Percentiles rank a stretch among this genome's conserved stretches.
phyloP scores from a whole-genome alignment of 2,329 filamentous ascomycete genomes.

The Bipolaris bicolor region DNA sequence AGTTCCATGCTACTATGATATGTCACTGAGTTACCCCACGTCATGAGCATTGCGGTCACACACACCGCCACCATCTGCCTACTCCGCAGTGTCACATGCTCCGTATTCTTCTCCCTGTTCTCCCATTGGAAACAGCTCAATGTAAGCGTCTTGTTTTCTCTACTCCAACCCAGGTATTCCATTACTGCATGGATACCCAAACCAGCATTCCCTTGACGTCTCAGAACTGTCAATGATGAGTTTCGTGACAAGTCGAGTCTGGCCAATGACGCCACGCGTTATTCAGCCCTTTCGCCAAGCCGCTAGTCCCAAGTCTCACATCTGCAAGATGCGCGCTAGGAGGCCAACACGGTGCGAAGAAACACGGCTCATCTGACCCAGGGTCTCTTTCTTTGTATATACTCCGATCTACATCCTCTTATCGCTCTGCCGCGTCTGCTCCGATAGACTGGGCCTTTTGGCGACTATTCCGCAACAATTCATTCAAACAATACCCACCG shows the following conservation, averaged over 20 bases:
- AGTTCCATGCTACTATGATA: neutral
- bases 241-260: neutral
- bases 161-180: neutral
- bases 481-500: neutral
- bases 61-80: neutral
- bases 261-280: conserved; percentile 12
- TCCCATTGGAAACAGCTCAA: neutral
- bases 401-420: conserved; percentile 6
- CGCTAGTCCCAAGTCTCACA: conserved; percentile 11
- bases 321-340: conserved; percentile 8
- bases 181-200: neutral
- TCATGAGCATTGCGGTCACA: neutral
- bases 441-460: neutral
- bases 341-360: conserved; percentile 25
- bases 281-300: conserved; percentile 11
- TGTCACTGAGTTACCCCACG: neutral
- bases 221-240: neutral
- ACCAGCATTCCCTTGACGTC: neutral
- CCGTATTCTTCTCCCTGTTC: neutral
- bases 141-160: neutral
- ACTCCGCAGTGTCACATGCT: neutral
- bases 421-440: neutral
- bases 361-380: conserved; percentile 15
- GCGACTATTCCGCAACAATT: conserved; percentile 2
- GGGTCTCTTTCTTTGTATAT: conserved; percentile 11